Evolutionary conservation across 1,139 yeast genomes (phyloP).

Genomic region (Geotrichum bryndzae): DNA sequence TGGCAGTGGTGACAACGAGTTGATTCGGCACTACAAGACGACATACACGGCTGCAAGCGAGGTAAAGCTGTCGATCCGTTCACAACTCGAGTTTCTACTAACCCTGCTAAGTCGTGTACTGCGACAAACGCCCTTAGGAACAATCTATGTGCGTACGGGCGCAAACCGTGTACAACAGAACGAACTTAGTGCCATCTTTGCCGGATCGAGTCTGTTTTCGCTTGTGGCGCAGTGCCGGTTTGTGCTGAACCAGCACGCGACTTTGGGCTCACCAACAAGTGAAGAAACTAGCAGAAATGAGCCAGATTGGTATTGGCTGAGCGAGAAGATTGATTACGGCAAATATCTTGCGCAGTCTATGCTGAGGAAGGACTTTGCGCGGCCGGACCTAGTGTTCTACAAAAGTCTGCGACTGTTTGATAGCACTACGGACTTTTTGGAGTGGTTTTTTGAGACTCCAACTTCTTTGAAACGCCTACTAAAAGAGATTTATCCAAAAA

Average conservation of each 20-base stretch:
- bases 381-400: conserved; percentile 2
- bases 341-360: conserved; percentile 2
- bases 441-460: not conserved
- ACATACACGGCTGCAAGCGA: conserved; percentile 6
- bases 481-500: not conserved
- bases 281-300: not conserved
- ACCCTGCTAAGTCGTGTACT: not conserved
- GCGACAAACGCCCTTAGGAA: not conserved
- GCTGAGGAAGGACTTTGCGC: not conserved
- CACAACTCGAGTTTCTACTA: conserved; percentile 5
- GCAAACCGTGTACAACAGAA: not conserved
- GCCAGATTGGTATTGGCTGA: conserved; percentile 2
- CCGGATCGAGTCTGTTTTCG: conserved; percentile 12
- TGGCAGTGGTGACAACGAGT: not conserved
- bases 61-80: conserved; percentile 4
- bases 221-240: conserved; percentile 1
- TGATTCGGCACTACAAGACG: conserved; percentile 6
- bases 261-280: not conserved
- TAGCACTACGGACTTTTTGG: not conserved
- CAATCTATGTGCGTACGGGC: conserved; percentile 4
- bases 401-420: conserved; percentile 4
- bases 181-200: conserved; percentile 8
- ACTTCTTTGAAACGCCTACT: not conserved
- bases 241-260: conserved; percentile 3
- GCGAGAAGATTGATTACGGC: conserved; percentile 5